These are phyloP conservation scores for Saturnispora galanensis DNA, from an alignment of 805 yeast species.

Conservation along the genomic window DNA sequence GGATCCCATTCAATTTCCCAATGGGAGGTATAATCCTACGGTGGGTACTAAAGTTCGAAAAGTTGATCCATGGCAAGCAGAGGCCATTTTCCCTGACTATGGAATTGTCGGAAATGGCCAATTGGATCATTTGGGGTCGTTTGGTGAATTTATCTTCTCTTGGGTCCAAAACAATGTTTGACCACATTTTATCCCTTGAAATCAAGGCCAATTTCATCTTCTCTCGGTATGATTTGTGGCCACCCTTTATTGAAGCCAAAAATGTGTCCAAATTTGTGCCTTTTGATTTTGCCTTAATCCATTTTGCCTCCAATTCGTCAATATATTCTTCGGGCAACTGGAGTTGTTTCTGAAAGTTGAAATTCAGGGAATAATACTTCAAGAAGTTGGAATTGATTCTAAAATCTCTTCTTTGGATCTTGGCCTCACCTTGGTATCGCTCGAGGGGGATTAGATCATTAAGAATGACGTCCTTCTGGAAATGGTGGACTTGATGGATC, in stretches of 20 bases:
- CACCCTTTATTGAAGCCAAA: slow-evolving; percentile 20
- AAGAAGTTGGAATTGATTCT: slow-evolving; percentile 42
- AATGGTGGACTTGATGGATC: no score
- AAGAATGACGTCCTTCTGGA: no score
- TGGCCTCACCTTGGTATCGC: no score
- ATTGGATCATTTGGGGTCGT: slow-evolving; percentile 9
- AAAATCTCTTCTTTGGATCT: slow-evolving; percentile 26
- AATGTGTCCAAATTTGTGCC: slow-evolving; percentile 9
- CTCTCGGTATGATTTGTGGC: neutral
- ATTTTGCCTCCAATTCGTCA: no score
- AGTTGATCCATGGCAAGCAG: slow-evolving; percentile 22
- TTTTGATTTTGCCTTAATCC: slow-evolving; percentile 14
- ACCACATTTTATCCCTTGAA: slow-evolving; percentile 45
- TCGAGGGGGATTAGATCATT: no score
- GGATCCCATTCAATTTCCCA: slow-evolving; percentile 24
- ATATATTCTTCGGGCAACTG: no score
- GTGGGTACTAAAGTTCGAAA: slow-evolving; percentile 14
- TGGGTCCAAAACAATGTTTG: slow-evolving; percentile 42
- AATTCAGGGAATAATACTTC: slow-evolving; percentile 41
- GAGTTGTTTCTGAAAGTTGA: slow-evolving; percentile 17
- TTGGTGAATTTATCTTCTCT: slow-evolving; percentile 28
- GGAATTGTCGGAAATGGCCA: slow-evolving; percentile 3
- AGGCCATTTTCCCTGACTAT: slow-evolving; percentile 21
- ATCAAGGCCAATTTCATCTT: slow-evolving; percentile 29
- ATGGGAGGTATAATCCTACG: slow-evolving; percentile 19